Conservation (phyloP, 371 early-diverging fungal species). For the Batrachochytrium dendrobatidis region DNA sequence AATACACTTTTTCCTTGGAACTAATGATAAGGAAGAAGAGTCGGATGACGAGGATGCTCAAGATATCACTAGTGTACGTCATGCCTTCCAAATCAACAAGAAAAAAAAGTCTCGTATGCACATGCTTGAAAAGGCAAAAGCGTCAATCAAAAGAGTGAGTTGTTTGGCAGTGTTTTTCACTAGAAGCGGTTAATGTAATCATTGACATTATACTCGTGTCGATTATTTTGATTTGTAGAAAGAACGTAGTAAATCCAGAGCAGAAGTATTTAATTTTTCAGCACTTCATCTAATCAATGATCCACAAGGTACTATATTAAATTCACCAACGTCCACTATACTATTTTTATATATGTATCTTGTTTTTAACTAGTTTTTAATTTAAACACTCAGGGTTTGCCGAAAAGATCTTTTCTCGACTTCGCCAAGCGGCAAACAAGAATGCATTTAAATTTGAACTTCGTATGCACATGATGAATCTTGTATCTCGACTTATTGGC, state of each 20-base stretch:
- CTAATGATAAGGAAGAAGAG: slow-evolving; percentile 46
- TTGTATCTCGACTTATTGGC: slow-evolving; percentile 88
- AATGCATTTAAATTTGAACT: slow-evolving; percentile 69
- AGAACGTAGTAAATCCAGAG: slow-evolving; percentile 53
- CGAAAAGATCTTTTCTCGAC: slow-evolving; percentile 79
- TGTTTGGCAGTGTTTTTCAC: not conserved
- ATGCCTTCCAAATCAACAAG: slow-evolving; percentile 66
- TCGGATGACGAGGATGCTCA: slow-evolving; percentile 51
- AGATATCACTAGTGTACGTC: slow-evolving; percentile 68
- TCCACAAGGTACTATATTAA: slow-evolving; percentile 63
- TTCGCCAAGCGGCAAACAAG: slow-evolving; percentile 43
- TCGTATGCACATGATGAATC: slow-evolving; percentile 80
- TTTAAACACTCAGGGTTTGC: slow-evolving; percentile 47
- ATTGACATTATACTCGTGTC: not conserved
- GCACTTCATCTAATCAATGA: slow-evolving; percentile 90
- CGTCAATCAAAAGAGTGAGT: slow-evolving; percentile 59
- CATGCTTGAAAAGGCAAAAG: slow-evolving; percentile 65
- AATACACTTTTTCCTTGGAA: slow-evolving; percentile 86
- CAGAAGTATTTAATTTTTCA: slow-evolving; percentile 81
- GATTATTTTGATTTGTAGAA: slow-evolving; percentile 21
- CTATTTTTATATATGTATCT: not conserved
- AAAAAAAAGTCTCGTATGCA: slow-evolving; percentile 73
- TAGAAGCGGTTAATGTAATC: not conserved
- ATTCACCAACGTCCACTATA: not conserved
- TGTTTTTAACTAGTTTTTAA: not conserved